These are phyloP conservation scores for Dactylellina haptotyla DNA, from an alignment of 2,329 filamentous ascomycete genomes.

Conservation along the genomic window DNA sequence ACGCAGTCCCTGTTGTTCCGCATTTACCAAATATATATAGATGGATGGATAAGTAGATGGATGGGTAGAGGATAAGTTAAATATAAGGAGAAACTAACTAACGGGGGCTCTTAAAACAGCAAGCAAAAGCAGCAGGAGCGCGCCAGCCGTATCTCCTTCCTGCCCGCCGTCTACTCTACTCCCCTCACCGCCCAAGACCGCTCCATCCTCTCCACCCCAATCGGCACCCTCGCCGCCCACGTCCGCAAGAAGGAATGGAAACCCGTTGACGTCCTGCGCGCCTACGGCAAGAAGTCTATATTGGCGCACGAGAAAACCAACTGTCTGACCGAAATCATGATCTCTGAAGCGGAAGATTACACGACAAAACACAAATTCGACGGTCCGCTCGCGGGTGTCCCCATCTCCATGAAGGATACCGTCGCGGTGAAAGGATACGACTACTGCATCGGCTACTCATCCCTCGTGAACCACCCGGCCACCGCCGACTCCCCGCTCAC, in stretches of 20 bases:
- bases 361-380: slow-evolving; percentile 61
- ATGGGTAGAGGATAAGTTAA: too few relatives aligned
- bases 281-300: slow-evolving; percentile 86
- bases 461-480: slow-evolving; percentile 72
- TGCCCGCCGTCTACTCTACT: slow-evolving; percentile 73
- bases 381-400: slow-evolving; percentile 83
- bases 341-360: slow-evolving; percentile 82
- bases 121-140: slow-evolving; percentile 82
- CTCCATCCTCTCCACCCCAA: slow-evolving; percentile 75
- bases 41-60: too few relatives aligned
- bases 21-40: too few relatives aligned
- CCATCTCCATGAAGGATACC: slow-evolving; percentile 83
- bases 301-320: slow-evolving; percentile 88
- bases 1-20: slow-evolving; percentile 14
- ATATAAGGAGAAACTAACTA: too few relatives aligned
- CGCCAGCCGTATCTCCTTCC: slow-evolving; percentile 72
- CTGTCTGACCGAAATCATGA: slow-evolving; percentile 86
- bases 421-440: slow-evolving; percentile 86
- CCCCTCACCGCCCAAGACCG: slow-evolving; percentile 74
- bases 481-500: slow-evolving; percentile 76
- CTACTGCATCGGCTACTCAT: slow-evolving; percentile 80
- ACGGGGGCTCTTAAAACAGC: too few relatives aligned
- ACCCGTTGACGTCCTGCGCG: slow-evolving; percentile 78
- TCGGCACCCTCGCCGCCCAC: slow-evolving; percentile 79
- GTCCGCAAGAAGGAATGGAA: slow-evolving; percentile 75